Evolutionary conservation across 345 rosid species (phyloP).

Genomic region (Clausena lansium): DNA sequence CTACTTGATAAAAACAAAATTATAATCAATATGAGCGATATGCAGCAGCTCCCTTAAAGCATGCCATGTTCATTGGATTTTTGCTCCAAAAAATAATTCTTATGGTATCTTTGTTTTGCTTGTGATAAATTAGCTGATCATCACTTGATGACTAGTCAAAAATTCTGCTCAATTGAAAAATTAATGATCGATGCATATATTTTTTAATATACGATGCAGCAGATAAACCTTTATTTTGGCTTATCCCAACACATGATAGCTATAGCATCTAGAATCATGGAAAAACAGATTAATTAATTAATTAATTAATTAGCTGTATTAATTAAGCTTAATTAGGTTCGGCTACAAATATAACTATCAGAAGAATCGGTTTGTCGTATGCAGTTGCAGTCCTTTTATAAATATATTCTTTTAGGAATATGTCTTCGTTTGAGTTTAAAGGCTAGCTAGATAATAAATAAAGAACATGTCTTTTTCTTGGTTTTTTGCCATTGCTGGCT

Average conservation of each 20-base stretch:
- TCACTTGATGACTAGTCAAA: background rate
- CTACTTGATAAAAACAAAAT: background rate
- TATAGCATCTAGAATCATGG: background rate
- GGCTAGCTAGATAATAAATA: background rate
- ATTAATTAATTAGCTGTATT: background rate
- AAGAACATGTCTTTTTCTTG: background rate
- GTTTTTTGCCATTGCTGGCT: background rate
- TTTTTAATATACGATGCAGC: background rate
- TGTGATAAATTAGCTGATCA: background rate
- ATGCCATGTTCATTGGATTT: constrained; percentile 7
- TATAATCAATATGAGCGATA: background rate
- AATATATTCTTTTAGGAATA: background rate
- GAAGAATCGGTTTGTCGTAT: background rate
- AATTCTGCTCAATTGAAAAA: background rate
- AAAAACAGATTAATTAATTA: background rate
- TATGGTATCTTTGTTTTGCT: background rate
- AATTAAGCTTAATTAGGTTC: background rate
- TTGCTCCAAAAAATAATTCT: background rate
- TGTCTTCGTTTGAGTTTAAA: background rate
- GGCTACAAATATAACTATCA: background rate
- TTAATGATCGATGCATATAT: no score
- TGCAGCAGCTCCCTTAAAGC: constrained; percentile 8
- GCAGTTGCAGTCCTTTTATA: background rate
- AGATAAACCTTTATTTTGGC: constrained; percentile 5
- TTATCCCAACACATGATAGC: constrained; percentile 3